Conservation (phyloP, 2,329 filamentous ascomycete genomes). For the Microascus cirrosus region DNA sequence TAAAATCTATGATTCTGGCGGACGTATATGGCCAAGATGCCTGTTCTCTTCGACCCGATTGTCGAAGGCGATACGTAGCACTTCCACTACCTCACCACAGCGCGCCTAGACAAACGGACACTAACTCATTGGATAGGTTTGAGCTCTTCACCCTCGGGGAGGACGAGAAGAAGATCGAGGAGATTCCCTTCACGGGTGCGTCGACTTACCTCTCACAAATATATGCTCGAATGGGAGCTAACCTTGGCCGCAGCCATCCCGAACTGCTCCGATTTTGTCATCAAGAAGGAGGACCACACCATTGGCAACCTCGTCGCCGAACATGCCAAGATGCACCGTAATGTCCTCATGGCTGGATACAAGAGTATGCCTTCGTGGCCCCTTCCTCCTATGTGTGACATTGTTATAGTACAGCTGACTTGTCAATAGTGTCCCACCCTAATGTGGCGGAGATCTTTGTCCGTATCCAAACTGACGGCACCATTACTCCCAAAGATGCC, state of each 20-base stretch:
- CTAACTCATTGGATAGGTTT: constrained; percentile 47
- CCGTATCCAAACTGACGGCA: constrained; percentile 85
- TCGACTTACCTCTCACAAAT: constrained; percentile 7
- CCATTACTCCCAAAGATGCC: constrained; percentile 79
- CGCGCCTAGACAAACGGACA: neutral
- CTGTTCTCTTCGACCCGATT: neutral
- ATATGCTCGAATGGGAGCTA: neutral
- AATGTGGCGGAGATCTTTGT: constrained; percentile 54
- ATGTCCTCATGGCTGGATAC: constrained; percentile 87
- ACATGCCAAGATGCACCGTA: constrained; percentile 71
- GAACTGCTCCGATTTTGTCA: constrained; percentile 66
- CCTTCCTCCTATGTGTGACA: neutral
- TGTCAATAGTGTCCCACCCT: constrained; percentile 38
- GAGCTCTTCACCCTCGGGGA: constrained; percentile 83
- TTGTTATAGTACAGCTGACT: neutral
- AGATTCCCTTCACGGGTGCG: constrained; percentile 77
- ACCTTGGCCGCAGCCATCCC: constrained; percentile 1
- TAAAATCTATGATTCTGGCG: neutral
- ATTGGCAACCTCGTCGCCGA: constrained; percentile 81
- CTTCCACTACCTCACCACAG: neutral
- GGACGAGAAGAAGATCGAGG: constrained; percentile 88
- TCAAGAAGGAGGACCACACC: constrained; percentile 96
- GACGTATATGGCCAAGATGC: neutral
- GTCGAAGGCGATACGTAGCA: neutral
- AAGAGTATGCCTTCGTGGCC: constrained; percentile 47